These are phyloP conservation scores for Fonsecaea nubica DNA, from an alignment of 2,329 filamentous ascomycete species.

Conservation along the genomic window DNA sequence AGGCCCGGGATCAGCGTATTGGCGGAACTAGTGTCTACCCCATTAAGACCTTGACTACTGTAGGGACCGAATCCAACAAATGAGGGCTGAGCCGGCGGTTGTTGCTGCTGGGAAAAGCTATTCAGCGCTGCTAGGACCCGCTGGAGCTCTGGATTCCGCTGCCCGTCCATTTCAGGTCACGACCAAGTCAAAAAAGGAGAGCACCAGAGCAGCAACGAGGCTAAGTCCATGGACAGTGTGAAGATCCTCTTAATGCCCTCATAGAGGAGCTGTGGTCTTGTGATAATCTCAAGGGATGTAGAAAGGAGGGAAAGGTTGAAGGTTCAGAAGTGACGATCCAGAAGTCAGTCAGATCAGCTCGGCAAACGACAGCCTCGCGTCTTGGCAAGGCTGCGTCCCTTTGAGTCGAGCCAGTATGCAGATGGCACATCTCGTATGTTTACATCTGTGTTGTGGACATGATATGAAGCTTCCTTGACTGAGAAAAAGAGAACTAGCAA, in stretches of 20 bases:
- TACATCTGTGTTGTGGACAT: background rate
- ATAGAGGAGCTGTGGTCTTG: background rate
- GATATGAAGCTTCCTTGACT: background rate
- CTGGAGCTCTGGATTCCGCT: slow-evolving; percentile 37
- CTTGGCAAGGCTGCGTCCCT: background rate
- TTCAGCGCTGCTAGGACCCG: slow-evolving; percentile 36
- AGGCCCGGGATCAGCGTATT: slow-evolving; percentile 25
- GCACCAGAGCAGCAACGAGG: background rate
- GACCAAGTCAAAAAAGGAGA: background rate
- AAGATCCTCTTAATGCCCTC: background rate
- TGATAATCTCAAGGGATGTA: background rate
- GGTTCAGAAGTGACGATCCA: background rate
- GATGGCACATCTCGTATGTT: background rate
- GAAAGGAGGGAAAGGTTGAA: background rate
- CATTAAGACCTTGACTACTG: background rate
- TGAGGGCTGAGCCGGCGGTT: background rate
- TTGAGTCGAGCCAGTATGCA: background rate
- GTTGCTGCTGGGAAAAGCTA: slow-evolving; percentile 22
- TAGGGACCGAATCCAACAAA: background rate
- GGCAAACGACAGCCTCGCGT: slow-evolving; percentile 4
- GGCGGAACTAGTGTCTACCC: background rate
- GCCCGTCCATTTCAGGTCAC: slow-evolving; percentile 25
- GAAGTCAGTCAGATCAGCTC: background rate
- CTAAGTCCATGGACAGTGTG: background rate
- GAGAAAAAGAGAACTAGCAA: too few species aligned